These are phyloP conservation scores for Blastobotrys apis DNA, from an alignment of 1,139 yeast species.

Conservation along the genomic window DNA sequence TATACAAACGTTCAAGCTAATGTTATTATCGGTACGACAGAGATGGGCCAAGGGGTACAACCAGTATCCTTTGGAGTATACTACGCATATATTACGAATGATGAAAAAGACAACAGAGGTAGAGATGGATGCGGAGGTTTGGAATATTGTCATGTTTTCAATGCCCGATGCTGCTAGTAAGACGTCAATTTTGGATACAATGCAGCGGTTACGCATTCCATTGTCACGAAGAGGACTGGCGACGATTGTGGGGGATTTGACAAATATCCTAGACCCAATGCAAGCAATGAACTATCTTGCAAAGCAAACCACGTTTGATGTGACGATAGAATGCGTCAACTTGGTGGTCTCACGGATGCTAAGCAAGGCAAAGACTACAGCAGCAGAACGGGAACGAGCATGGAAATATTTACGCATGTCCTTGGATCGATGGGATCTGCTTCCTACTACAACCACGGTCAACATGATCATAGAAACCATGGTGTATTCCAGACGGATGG, in stretches of 20 bases:
- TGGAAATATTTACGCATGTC: constrained; percentile 22
- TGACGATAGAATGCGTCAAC: constrained; percentile 16
- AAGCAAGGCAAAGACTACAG: not conserved
- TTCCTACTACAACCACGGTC: constrained; percentile 22
- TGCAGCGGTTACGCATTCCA: constrained; percentile 25
- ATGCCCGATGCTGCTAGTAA: constrained; percentile 23
- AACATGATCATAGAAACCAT: constrained; percentile 23
- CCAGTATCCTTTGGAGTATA: constrained; percentile 28
- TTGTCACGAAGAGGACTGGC: constrained; percentile 23
- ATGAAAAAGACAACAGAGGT: constrained; percentile 35
- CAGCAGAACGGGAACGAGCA: constrained; percentile 15
- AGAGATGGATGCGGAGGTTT: constrained; percentile 39
- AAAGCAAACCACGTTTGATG: constrained; percentile 9
- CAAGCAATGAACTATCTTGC: constrained; percentile 22
- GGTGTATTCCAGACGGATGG: constrained; percentile 23
- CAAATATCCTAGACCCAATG: constrained; percentile 23
- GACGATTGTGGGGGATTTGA: constrained; percentile 22
- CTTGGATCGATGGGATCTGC: constrained; percentile 16
- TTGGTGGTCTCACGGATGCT: constrained; percentile 8
- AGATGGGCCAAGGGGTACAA: constrained; percentile 29
- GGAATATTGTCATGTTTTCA: constrained; percentile 34
- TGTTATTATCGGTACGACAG: constrained; percentile 33
- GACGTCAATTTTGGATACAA: constrained; percentile 20
- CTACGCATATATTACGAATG: constrained; percentile 25
- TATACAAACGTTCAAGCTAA: constrained; percentile 43